Evolutionary conservation across 768 basidiomycete species (phyloP).

Genomic region (Trametes maxima): DNA sequence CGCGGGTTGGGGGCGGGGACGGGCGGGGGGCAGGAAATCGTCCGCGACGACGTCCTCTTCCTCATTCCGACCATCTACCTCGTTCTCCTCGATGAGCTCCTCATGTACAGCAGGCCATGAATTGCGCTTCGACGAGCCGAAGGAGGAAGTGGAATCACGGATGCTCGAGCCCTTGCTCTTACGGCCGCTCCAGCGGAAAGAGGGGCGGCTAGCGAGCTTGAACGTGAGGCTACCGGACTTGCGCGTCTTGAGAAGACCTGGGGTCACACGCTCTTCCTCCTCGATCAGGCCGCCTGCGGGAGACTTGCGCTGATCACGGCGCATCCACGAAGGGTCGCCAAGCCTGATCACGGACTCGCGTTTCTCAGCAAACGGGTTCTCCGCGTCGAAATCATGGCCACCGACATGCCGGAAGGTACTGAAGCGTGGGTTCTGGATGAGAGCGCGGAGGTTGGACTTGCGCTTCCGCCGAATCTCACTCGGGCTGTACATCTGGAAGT

Average conservation of each 20-base stretch:
- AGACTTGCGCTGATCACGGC: slow-evolving; percentile 12
- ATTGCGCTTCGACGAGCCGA: slow-evolving; percentile 16
- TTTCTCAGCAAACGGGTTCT: slow-evolving; percentile 17
- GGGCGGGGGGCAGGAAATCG: background rate
- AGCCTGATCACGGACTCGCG: slow-evolving; percentile 17
- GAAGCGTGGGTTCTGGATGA: slow-evolving; percentile 57
- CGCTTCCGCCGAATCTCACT: slow-evolving; percentile 30
- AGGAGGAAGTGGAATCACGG: slow-evolving; percentile 19
- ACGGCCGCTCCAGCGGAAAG: slow-evolving; percentile 6
- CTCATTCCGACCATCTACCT: slow-evolving; percentile 2
- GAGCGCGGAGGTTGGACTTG: slow-evolving; percentile 43
- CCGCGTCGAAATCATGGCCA: slow-evolving; percentile 20
- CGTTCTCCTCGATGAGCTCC: background rate
- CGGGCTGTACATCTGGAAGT: slow-evolving; percentile 49
- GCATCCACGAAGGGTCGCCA: slow-evolving; percentile 25
- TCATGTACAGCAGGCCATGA: slow-evolving; percentile 3
- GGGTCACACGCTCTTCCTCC: slow-evolving; percentile 6
- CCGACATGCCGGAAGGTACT: slow-evolving; percentile 51
- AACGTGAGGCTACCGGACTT: slow-evolving; percentile 17
- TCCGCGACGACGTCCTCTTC: slow-evolving; percentile 2
- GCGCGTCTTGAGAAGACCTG: slow-evolving; percentile 7
- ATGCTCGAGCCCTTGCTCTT: slow-evolving; percentile 10
- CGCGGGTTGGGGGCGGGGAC: background rate
- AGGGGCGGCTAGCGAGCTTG: slow-evolving; percentile 6
- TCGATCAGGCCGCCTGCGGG: background rate